phyloP scores from a whole-genome alignment of 176 grass and related monocot species.

The Rhynchospora breviuscula region DNA sequence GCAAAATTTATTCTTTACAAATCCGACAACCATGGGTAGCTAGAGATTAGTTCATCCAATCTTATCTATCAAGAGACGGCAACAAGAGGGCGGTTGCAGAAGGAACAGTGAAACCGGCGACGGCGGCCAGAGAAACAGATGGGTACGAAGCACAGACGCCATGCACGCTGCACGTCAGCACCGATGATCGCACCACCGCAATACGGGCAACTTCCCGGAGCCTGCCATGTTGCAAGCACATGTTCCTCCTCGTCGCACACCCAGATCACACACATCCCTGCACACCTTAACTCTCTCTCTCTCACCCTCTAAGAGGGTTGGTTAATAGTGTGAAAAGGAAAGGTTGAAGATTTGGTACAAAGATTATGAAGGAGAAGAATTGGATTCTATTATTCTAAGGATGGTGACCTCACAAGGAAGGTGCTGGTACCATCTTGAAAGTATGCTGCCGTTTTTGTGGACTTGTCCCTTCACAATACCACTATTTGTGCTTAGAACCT shows the following conservation, averaged over 20 bases:
- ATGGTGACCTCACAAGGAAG: background rate
- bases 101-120: conserved; percentile 41
- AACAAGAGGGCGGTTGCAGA: conserved; percentile 47
- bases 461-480: background rate
- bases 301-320: background rate
- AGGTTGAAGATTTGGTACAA: background rate
- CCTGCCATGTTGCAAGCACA: conserved; percentile 44
- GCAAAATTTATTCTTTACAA: background rate
- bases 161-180: conserved; percentile 54
- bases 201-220: conserved; percentile 54
- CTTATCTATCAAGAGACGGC: background rate
- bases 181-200: conserved; percentile 49
- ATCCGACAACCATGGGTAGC: background rate
- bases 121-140: conserved; percentile 46
- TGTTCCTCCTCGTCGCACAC: conserved; percentile 58
- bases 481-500: background rate
- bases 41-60: background rate
- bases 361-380: background rate
- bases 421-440: background rate
- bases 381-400: background rate
- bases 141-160: conserved; percentile 47
- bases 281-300: background rate
- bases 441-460: background rate
- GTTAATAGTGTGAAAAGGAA: background rate
- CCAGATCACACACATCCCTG: conserved; percentile 55